Base-by-base conservation (phyloP, 2,329 filamentous ascomycete genomes). In the Corynespora cassiicola region DNA sequence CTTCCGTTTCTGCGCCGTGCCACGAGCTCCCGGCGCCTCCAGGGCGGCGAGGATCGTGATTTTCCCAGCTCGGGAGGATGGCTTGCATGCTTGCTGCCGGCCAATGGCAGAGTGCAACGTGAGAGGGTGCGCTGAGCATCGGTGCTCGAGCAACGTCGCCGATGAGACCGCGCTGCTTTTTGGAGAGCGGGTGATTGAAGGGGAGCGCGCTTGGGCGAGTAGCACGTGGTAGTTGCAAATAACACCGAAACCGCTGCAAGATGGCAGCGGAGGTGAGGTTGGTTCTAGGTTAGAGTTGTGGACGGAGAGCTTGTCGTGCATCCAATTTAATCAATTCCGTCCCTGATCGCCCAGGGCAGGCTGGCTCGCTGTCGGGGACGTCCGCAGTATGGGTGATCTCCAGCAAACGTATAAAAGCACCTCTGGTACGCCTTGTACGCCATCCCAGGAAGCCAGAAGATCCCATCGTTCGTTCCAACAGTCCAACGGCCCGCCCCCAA, bases 1-100 rank as follows among this genome's bases (percentile, higher is more conserved):
- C 55, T 58, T 50, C 55, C 55, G 42, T 39, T 56, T 58, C 44
- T 23, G 51, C 40, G 32, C 8, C 11, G 16, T 18, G 27, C 33
- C 17, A 21, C 35, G 40, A 39, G 18, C 31, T 21, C 28, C 31
- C 20, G 25, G 37, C n/a, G 17, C 21, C 19, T 24, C 38, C 36
- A 45, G 20, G 31, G 18, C 14, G 16, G 19, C 26, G 31, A 31
- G 5, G 27, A 19, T 46, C 36, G 19, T 32, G 25, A 46, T 22
- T 41, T 8, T 29, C 23, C 35, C 19, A 34, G 43, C 29, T 21
- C 7, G 8, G n/a, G 16, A 36, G 15, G 16, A 37, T 29, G 44
- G 15, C 19, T n/a, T 39, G 27, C 22, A 33, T 40, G 24, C 11
- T 4, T 5, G n/a, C 21, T 2, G 1, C n/a, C 22, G 22, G 14